These are phyloP conservation scores for Furcasterigmium furcatum DNA, from an alignment of 2,329 filamentous ascomycete species.

Conservation along the genomic window DNA sequence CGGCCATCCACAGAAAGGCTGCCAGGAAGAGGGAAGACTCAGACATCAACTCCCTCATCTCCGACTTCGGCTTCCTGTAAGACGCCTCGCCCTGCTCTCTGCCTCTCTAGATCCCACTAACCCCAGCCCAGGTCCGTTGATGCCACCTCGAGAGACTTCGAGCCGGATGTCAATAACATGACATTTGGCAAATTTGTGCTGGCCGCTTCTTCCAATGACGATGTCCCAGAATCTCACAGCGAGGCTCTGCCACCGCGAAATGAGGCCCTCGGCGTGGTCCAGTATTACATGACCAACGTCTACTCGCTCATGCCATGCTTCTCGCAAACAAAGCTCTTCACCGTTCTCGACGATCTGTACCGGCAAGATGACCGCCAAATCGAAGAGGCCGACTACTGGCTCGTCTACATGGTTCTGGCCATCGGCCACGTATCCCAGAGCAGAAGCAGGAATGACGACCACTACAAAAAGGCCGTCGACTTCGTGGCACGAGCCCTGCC, in stretches of 20 bases:
- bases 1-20: constrained; percentile 62
- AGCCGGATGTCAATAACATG: constrained; percentile 83
- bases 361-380: constrained; percentile 62
- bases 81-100: constrained; percentile 19
- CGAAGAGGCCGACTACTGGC: constrained; percentile 74
- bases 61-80: constrained; percentile 88
- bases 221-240: constrained; percentile 60
- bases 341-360: constrained; percentile 79
- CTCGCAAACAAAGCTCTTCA: constrained; percentile 73
- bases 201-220: constrained; percentile 74
- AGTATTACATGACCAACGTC: constrained; percentile 82
- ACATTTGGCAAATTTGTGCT: constrained; percentile 88
- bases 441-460: constrained; percentile 61
- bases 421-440: constrained; percentile 76
- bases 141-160: constrained; percentile 90
- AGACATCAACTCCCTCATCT: constrained; percentile 87
- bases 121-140: constrained; percentile 72
- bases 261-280: constrained; percentile 64
- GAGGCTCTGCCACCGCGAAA: constrained; percentile 68
- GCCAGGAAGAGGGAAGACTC: constrained; percentile 69
- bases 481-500: constrained; percentile 64
- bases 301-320: constrained; percentile 81
- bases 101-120: constrained; percentile 13
- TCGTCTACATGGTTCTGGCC: constrained; percentile 84
- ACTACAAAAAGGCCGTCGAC: constrained; percentile 53